phyloP scores from a whole-genome alignment of 805 yeast species.

The Lachancea sp. region DNA sequence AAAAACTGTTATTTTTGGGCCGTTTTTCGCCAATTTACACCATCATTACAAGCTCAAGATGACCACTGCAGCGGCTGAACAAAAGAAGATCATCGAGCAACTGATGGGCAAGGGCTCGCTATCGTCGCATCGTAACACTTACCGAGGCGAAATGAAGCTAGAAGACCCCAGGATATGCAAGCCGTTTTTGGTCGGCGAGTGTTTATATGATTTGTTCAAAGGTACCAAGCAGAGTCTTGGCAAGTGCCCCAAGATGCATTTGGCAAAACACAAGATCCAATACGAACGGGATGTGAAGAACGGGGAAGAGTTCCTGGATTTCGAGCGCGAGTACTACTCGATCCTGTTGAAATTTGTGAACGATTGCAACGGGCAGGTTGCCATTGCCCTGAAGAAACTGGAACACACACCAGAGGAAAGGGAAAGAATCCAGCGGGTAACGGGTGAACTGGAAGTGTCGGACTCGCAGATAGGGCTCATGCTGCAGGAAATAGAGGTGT shows the following conservation, averaged over 20 bases:
- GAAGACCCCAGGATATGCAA: constrained; percentile 64
- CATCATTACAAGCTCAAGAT: constrained; percentile 9
- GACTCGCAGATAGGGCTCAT: constrained; percentile 61
- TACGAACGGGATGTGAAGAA: constrained; percentile 46
- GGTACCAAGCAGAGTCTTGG: constrained; percentile 84
- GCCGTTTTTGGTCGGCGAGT: constrained; percentile 73
- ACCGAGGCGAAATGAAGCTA: constrained; percentile 29
- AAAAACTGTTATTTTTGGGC: too few species aligned
- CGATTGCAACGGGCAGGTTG: constrained; percentile 62
- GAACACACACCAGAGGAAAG: constrained; percentile 67
- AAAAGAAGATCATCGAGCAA: constrained; percentile 67
- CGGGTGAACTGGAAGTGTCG: constrained; percentile 51
- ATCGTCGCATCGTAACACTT: constrained; percentile 4
- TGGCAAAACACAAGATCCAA: constrained; percentile 65
- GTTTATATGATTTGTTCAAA: constrained; percentile 77
- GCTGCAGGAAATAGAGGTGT: constrained; percentile 55
- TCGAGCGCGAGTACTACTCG: constrained; percentile 41
- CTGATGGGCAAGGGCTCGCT: constrained; percentile 61
- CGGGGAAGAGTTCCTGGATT: constrained; percentile 40
- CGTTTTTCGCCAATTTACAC: too few species aligned
- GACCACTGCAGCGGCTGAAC: constrained; percentile 59
- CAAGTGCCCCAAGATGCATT: constrained; percentile 66
- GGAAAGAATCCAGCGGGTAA: constrained; percentile 47
- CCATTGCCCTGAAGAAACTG: constrained; percentile 54
- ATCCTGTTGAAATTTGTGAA: constrained; percentile 49